These are phyloP conservation scores for Mycena vulgaris DNA, from an alignment of 768 basidiomycete species.

Conservation along the genomic window DNA sequence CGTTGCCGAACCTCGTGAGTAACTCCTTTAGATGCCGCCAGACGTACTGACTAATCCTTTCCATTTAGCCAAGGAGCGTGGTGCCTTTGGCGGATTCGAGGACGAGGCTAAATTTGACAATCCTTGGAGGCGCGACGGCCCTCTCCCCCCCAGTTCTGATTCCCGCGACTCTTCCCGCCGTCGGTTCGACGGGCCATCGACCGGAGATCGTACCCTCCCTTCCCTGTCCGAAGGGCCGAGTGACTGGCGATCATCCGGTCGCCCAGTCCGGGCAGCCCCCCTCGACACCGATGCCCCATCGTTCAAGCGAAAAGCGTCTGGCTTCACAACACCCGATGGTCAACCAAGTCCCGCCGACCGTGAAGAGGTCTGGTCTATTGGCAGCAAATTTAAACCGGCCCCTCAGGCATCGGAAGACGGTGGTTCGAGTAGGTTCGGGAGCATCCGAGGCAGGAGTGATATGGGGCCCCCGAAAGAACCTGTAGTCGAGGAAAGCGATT, in stretches of 20 bases:
- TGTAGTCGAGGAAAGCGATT: slow-evolving; percentile 74
- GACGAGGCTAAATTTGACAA: slow-evolving; percentile 88
- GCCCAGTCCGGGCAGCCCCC: slow-evolving; percentile 51
- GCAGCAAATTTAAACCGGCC: slow-evolving; percentile 79
- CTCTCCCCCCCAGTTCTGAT: slow-evolving; percentile 79
- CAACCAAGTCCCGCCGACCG: slow-evolving; percentile 74
- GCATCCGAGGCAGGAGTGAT: slow-evolving; percentile 65
- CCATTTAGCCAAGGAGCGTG: slow-evolving; percentile 80
- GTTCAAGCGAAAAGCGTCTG: slow-evolving; percentile 71
- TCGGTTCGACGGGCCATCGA: slow-evolving; percentile 71
- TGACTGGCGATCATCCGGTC: slow-evolving; percentile 82
- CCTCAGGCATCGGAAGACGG: slow-evolving; percentile 56
- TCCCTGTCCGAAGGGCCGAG: slow-evolving; percentile 71
- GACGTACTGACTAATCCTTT: slow-evolving; percentile 27
- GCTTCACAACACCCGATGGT: slow-evolving; percentile 63
- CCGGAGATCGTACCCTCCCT: slow-evolving; percentile 57
- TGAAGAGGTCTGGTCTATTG: slow-evolving; percentile 86
- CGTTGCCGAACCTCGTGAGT: slow-evolving; percentile 96
- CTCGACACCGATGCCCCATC: slow-evolving; percentile 65
- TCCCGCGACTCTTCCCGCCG: slow-evolving; percentile 77
- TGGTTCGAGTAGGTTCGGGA: slow-evolving; percentile 60
- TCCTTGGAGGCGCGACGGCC: slow-evolving; percentile 91
- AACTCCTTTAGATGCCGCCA: slow-evolving; percentile 13
- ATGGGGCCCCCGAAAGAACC: slow-evolving; percentile 67
- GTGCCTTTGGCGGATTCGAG: slow-evolving; percentile 70